Base-by-base conservation (phyloP, 2,329 filamentous ascomycete genomes). In the Clonostachys rosea region DNA sequence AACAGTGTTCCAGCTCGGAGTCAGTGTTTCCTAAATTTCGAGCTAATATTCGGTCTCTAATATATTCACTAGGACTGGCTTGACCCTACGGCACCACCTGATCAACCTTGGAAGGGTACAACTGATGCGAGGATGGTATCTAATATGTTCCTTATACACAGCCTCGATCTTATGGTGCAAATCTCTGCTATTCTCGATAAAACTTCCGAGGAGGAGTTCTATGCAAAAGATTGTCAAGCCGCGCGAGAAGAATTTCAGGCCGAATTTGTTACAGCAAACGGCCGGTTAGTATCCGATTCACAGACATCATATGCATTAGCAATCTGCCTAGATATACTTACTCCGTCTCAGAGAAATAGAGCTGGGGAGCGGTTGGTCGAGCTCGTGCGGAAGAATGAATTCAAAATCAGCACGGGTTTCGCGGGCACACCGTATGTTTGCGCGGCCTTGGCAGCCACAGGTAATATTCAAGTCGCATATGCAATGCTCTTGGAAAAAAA, bases 401-500 rank as follows among this genome's bases (percentile, higher is more conserved):
- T 43, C 42, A 43, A 43, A 17, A 43, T 43, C 12, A 30, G 12
- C 11, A 43, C 42, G 12, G 42, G 42, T 11, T 43, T 43, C 42
- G 42, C 42, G 13, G 42, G 42, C 13, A 43, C 42, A 6, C 42
- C 42, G 42, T 43, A 30, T 34, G n/a, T 43, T 13, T 43, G 42
- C 7, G 7, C 24, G 30, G 42, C 42, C 12, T 43, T 43, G 53
- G 18, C 18, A 18, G 18, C 18, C 18, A 18, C 18, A 5, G 18
- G 18, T 18, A 18, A 18, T 18, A 18, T 18, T 18, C 18, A 65
- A 0, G 56, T 63, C 8, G 65, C 68, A 46, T 78, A 78, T 52
- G 60, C 61, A n/a, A 77, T 78, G 71, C 61, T 79, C 2, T 58
- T 71, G 5, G 65, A 75, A 52, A 69, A 63, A 6, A 55, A 64